A percentile compares a stretch with the other conserved stretches of the same genome.
Conservation (phyloP, 2,329 filamentous ascomycete species). For the Lecanoromycetidae sp. region DNA sequence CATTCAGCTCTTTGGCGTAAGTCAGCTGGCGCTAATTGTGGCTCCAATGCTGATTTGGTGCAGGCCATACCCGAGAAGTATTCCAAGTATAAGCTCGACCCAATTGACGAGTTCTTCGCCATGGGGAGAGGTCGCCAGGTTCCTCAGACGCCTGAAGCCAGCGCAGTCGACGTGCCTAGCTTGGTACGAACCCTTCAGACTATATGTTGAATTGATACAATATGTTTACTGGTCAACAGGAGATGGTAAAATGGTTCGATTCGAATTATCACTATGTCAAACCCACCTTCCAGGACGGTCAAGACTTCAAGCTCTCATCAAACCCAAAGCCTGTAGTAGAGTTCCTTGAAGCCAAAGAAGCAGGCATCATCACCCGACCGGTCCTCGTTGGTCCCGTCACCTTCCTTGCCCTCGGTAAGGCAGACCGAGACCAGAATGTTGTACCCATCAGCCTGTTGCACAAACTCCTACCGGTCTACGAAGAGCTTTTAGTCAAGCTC, state of each 20-base stretch:
- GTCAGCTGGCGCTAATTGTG: slow-evolving; percentile 26
- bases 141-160: slow-evolving; percentile 43
- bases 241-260: slow-evolving; percentile 99
- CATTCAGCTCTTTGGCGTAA: slow-evolving; percentile 93
- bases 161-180: slow-evolving; percentile 69
- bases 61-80: slow-evolving; percentile 88
- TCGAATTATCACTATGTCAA: slow-evolving; percentile 99
- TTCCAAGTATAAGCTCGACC: slow-evolving; percentile 73
- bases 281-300: slow-evolving; percentile 92
- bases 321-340: slow-evolving; percentile 89
- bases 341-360: slow-evolving; percentile 96
- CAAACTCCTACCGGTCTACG: slow-evolving; percentile 88
- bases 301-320: slow-evolving; percentile 79
- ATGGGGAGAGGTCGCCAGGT: slow-evolving; percentile 98
- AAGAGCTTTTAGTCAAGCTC: slow-evolving; percentile 81
- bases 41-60: slow-evolving; percentile 17
- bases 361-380: slow-evolving; percentile 81
- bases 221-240: slow-evolving; percentile 31
- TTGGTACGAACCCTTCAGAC: slow-evolving; percentile 41
- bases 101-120: slow-evolving; percentile 95
- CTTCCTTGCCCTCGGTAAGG: slow-evolving; percentile 95
- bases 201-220: background rate
- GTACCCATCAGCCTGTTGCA: slow-evolving; percentile 88
- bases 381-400: slow-evolving; percentile 93
- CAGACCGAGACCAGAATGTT: slow-evolving; percentile 86